These are phyloP conservation scores for Gastroboletus turbinatus DNA, from an alignment of 1,284 basidiomycete species.

Conservation along the genomic window DNA sequence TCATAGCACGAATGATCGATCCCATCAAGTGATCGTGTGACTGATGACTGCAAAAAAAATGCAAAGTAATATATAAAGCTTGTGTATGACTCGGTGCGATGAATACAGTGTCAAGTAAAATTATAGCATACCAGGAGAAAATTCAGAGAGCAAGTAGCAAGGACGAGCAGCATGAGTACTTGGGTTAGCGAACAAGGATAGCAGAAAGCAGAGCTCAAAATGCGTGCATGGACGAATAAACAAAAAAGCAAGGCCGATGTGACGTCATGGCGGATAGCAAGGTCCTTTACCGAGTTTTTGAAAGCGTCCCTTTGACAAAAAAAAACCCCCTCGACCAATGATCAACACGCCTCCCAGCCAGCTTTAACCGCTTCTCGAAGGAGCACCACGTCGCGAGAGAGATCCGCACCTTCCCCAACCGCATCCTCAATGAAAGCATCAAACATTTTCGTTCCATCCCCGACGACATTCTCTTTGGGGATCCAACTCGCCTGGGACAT, in stretches of 20 bases:
- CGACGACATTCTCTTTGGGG: slow-evolving; percentile 28
- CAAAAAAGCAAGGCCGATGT: background rate
- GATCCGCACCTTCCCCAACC: slow-evolving; percentile 16
- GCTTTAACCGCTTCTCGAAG: slow-evolving; percentile 20
- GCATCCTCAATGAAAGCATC: slow-evolving; percentile 21
- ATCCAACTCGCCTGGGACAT: slow-evolving; percentile 32
- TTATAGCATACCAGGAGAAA: background rate
- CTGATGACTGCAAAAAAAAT: no score
- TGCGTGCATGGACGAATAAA: background rate
- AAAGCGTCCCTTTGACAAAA: background rate
- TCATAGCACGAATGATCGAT: background rate
- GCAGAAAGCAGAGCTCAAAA: background rate
- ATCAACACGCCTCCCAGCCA: slow-evolving; percentile 10
- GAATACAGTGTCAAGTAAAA: background rate
- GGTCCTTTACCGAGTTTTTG: no score
- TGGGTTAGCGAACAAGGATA: background rate
- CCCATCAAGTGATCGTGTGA: background rate
- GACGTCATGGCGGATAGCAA: background rate
- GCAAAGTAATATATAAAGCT: no score
- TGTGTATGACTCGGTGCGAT: background rate
- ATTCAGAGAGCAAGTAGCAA: background rate
- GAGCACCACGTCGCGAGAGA: slow-evolving; percentile 12
- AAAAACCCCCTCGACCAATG: background rate
- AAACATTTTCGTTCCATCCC: slow-evolving; percentile 14
- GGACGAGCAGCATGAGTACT: background rate